phyloP scores from a whole-genome alignment of 345 rosid genomes.

The Clausena lansium region DNA sequence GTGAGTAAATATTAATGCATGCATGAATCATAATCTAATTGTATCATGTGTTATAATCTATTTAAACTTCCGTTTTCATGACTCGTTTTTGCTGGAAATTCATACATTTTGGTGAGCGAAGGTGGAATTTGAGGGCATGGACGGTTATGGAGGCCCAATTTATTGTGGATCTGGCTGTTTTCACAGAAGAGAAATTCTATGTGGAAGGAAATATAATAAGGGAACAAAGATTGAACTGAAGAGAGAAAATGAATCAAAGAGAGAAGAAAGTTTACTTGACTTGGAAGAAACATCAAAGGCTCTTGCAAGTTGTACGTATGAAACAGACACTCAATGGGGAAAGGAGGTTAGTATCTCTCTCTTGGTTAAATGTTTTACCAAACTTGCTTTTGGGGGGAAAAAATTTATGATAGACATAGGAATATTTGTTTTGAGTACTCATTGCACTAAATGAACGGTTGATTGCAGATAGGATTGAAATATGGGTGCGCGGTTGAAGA shows the following conservation, averaged over 20 bases:
- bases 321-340: conserved; percentile 68
- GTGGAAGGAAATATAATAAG: conserved; percentile 38
- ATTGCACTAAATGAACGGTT: not conserved
- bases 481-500: conserved; percentile 83
- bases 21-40: not conserved
- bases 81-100: not conserved
- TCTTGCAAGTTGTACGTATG: conserved; percentile 58
- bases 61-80: not conserved
- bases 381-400: not conserved
- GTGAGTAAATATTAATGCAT: conserved; percentile 18
- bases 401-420: not conserved
- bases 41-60: not conserved
- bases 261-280: conserved; percentile 13
- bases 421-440: not conserved
- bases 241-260: conserved; percentile 8
- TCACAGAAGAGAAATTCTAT: conserved; percentile 70
- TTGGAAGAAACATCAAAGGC: conserved; percentile 36
- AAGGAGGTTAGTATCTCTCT: conserved; percentile 40
- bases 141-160: conserved; percentile 68
- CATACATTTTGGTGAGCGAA: conserved; percentile 7
- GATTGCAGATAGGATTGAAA: conserved; percentile 60
- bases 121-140: conserved; percentile 63
- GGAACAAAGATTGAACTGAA: conserved; percentile 25
- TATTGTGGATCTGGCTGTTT: conserved; percentile 76
- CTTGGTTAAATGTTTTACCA: too few species aligned